Base-by-base conservation (phyloP, 2,329 filamentous ascomycete species). In the Xylaria sp. region DNA sequence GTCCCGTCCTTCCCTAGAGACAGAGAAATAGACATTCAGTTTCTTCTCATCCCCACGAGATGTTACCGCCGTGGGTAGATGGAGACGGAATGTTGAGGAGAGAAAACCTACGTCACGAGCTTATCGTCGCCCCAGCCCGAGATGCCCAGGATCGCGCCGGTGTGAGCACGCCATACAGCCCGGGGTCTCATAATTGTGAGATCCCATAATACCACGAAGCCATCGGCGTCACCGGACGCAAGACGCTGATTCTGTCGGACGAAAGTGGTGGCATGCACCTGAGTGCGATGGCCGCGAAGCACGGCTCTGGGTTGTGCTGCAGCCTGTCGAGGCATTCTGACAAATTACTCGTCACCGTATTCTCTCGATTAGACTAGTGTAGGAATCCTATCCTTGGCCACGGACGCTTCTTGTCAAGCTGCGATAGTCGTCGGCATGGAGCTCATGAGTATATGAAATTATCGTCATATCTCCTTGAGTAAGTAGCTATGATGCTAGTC, bases 151-250 rank as follows among this genome's bases (percentile, higher is more conserved):
- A 98, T 89, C 22, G 92, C 87, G 38, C 87, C 90, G 50, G 88
- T 83, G 78, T 99, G 96, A 0, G 93, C 92, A 74, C 87, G 90
- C 96, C 96, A 99, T 3, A 96, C 92, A 1, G 91, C 92, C 9
- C 89, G 84, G 0, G 95, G 88, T 38, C 96, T 87, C 83, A 96
- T 94, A 58, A 90, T 92, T 29, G 90, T 86, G 44, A 97, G 82
- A 76, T 92, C 90, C 96, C 96, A 99, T 25, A 94, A 81, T 6
- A 97, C 86, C 38, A 97, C 84, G 85, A 91, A 97, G 66, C 96
- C 96, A 47, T 97, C 92, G 9, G 93, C 92, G 79, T 99, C 96
- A 39, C 92, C 95, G 0, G 93, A 96, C 13, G 93, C 82, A 5
- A 99, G 88, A 38, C 92, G 90, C 65, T 87, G 85, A 77, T 97